Conservation (phyloP, 192 early-diverging fungal genomes). For the Backusella morwellensis region DNA sequence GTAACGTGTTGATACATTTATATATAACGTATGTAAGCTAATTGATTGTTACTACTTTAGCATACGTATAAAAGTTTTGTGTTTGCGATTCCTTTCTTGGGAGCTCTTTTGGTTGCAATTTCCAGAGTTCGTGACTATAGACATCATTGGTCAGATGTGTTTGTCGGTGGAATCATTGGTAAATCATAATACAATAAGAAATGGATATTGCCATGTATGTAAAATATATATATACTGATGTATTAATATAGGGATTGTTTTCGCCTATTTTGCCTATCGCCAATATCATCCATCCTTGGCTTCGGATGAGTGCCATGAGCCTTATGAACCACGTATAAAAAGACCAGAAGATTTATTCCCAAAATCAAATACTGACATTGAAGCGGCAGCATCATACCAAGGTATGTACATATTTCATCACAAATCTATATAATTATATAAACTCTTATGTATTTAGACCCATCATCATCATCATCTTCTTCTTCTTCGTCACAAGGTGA, state of each 20-base stretch:
- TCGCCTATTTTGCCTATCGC: constrained; percentile 64
- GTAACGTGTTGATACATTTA: neutral
- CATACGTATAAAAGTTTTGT: constrained; percentile 70
- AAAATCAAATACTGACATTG: neutral
- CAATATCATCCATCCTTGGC: constrained; percentile 61
- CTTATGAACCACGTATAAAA: constrained; percentile 6
- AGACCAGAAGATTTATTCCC: constrained; percentile 2
- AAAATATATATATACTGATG: neutral
- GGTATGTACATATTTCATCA: neutral
- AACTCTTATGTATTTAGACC: neutral
- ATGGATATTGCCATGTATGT: neutral
- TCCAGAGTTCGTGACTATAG: constrained; percentile 74
- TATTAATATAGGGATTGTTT: constrained; percentile 47
- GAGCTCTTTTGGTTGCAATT: constrained; percentile 58
- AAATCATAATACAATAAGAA: constrained; percentile 14
- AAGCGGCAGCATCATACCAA: neutral
- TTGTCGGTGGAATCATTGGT: constrained; percentile 61
- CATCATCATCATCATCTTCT: neutral
- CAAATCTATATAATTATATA: neutral
- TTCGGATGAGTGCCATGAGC: neutral
- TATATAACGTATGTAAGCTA: neutral
- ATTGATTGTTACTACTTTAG: constrained; percentile 7
- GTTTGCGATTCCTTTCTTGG: constrained; percentile 54
- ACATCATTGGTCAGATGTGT: constrained; percentile 80
- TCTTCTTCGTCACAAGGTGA: neutral